Evolutionary conservation across 768 basidiomycete genomes (phyloP).

Genomic region (Boletus sensibilis): DNA sequence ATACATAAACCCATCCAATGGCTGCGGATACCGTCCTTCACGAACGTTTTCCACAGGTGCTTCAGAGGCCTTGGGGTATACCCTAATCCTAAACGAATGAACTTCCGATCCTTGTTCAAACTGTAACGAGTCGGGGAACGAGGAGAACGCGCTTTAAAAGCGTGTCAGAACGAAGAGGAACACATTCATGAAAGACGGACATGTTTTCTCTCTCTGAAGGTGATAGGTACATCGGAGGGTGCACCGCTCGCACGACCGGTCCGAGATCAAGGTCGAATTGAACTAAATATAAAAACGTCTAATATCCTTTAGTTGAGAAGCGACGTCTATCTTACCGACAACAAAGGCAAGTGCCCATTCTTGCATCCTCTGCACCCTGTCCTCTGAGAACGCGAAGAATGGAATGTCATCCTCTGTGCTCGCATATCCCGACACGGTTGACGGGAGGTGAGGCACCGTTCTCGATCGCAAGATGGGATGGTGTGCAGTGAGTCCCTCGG

Average conservation of each 20-base stretch:
- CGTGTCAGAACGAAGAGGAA: conserved; percentile 5
- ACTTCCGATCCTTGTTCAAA: conserved; percentile 81
- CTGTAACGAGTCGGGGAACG: conserved; percentile 86
- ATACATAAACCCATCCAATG: conserved; percentile 68
- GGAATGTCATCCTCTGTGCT: conserved; percentile 40
- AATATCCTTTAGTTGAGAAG: neutral
- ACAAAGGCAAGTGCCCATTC: conserved; percentile 69
- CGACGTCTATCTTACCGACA: conserved; percentile 48
- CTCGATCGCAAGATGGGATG: conserved; percentile 42
- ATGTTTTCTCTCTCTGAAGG: conserved; percentile 78
- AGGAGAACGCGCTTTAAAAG: conserved; percentile 73
- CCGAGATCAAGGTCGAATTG: conserved; percentile 90
- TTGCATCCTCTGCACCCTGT: conserved; percentile 49
- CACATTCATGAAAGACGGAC: conserved; percentile 37
- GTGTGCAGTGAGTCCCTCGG: conserved; percentile 14
- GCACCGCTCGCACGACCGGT: conserved; percentile 70
- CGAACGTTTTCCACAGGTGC: conserved; percentile 11
- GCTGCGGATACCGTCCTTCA: conserved; percentile 35
- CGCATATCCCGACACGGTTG: conserved; percentile 28
- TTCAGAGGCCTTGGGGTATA: conserved; percentile 33
- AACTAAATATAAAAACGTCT: conserved; percentile 42
- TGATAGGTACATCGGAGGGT: conserved; percentile 63
- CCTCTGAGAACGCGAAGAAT: conserved; percentile 47
- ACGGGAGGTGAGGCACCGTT: conserved; percentile 44
- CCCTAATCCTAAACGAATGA: conserved; percentile 85